Conservation (phyloP, 2,329 filamentous ascomycete species). For the Aspergillus phoenicis region DNA sequence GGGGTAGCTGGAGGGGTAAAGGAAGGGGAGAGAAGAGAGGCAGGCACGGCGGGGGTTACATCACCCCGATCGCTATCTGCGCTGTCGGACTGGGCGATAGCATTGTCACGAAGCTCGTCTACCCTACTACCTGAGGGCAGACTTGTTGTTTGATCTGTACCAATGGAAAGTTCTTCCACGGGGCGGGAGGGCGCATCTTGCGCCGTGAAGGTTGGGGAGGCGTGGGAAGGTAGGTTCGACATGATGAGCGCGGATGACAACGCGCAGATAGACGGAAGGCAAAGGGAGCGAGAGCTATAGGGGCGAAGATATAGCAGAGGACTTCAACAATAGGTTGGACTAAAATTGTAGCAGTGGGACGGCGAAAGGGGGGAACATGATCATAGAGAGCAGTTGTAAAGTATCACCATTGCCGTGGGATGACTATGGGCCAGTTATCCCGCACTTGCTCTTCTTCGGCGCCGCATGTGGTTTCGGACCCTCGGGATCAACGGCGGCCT, state of each 20-base stretch:
- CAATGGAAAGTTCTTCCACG: constrained; percentile 30
- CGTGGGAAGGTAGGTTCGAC: constrained; percentile 59
- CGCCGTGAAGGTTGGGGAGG: constrained; percentile 53
- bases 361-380: neutral
- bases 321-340: neutral
- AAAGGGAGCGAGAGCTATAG: neutral
- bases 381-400: neutral
- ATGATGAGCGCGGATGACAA: constrained; percentile 40
- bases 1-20: constrained; percentile 52
- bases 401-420: neutral
- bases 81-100: constrained; percentile 21
- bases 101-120: constrained; percentile 23
- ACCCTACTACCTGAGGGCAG: constrained; percentile 12
- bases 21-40: constrained; percentile 57
- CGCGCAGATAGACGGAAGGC: constrained; percentile 15
- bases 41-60: constrained; percentile 52
- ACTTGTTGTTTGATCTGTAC: constrained; percentile 10
- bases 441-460: constrained; percentile 10
- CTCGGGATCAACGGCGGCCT: constrained; percentile 19
- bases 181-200: constrained; percentile 31
- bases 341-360: neutral
- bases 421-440: constrained; percentile 1
- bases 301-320: neutral
- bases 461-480: constrained; percentile 19
- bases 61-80: constrained; percentile 31